Evolutionary conservation across 805 yeast species (phyloP).

Genomic region (Lipomyces sp.): DNA sequence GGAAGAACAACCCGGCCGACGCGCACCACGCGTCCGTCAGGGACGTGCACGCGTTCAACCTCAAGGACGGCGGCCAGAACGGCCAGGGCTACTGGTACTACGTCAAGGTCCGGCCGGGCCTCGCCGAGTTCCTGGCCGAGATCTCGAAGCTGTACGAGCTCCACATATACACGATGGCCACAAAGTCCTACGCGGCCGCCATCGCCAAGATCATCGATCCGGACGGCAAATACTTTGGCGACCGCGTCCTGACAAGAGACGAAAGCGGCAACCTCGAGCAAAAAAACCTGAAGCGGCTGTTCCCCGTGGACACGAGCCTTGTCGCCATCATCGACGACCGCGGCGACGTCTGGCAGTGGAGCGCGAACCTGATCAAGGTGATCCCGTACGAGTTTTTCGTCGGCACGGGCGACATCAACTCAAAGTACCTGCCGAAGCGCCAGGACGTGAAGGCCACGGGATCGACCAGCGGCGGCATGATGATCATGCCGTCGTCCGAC

Average conservation of each 20-base stretch:
- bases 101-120: conserved; percentile 88
- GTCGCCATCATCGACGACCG: conserved; percentile 95
- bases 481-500: no score
- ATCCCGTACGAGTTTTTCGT: conserved; percentile 95
- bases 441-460: conserved; percentile 11
- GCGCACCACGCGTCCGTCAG: conserved; percentile 82
- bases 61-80: conserved; percentile 60
- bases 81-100: conserved; percentile 59
- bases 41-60: conserved; percentile 72
- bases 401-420: conserved; percentile 96
- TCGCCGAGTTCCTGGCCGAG: conserved; percentile 63
- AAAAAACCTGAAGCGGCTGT: conserved; percentile 79
- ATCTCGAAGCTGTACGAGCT: conserved; percentile 71
- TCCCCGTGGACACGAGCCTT: conserved; percentile 95
- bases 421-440: conserved; percentile 84
- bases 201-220: conserved; percentile 93
- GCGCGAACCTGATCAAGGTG: conserved; percentile 82
- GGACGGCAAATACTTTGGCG: conserved; percentile 78
- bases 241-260: conserved; percentile 85
- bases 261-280: conserved; percentile 91
- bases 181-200: conserved; percentile 84
- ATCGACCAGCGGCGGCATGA: no score
- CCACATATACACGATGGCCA: conserved; percentile 98
- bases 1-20: conserved; percentile 83
- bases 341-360: conserved; percentile 99